These are phyloP conservation scores for Aegilops umbellulata DNA, from an alignment of 176 grass and related monocot genomes.

Conservation along the genomic window DNA sequence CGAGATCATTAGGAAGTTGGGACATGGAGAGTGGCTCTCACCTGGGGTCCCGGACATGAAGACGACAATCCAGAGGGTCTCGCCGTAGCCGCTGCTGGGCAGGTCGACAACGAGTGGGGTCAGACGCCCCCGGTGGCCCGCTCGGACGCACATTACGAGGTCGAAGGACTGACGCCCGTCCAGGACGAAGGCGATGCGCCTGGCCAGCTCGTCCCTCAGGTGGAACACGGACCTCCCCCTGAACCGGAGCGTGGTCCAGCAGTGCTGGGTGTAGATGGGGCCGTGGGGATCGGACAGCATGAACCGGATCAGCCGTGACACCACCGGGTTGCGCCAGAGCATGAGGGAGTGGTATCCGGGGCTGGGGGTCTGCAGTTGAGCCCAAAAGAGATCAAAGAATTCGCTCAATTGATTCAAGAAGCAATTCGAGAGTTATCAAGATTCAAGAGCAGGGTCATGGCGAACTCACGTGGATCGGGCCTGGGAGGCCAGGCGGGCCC, in stretches of 20 bases:
- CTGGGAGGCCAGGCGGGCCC: not conserved
- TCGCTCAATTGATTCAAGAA: not conserved
- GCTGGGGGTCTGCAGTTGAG: not conserved
- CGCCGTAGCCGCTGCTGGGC: not conserved
- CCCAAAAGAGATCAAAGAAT: not conserved
- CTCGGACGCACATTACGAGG: conserved; percentile 3
- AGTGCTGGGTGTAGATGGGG: not conserved
- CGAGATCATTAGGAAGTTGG: not conserved
- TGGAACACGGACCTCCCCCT: not conserved
- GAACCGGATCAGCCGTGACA: not conserved
- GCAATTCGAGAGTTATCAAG: not conserved
- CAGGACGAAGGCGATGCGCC: not conserved
- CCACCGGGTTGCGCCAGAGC: not conserved
- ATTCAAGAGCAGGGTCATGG: not conserved
- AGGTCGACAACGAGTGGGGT: conserved; percentile 28
- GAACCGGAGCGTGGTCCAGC: not conserved
- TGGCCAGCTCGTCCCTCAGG: not conserved
- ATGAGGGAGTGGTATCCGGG: not conserved
- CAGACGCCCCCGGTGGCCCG: not conserved
- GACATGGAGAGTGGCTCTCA: not conserved
- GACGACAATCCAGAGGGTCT: not conserved
- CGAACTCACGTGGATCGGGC: not conserved
- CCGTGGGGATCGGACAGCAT: not conserved
- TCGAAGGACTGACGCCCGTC: not conserved
- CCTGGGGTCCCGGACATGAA: not conserved